phyloP scores from a whole-genome alignment of 2,329 filamentous ascomycete genomes.

The Fusarium transvaalense region DNA sequence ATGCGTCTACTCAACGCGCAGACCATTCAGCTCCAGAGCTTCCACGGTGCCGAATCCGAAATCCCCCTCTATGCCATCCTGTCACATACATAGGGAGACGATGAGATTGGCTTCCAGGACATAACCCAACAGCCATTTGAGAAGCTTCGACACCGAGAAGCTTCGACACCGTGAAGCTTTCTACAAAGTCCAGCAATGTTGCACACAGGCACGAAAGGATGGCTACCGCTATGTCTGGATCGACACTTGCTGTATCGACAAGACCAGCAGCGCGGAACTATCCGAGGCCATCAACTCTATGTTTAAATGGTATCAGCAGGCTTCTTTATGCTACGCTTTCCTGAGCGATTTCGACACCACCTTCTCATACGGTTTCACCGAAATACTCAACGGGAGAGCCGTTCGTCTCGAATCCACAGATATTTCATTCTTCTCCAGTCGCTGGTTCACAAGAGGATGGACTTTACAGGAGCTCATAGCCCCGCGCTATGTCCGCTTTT shows the following conservation, averaged over 20 bases:
- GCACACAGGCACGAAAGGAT: conserved; percentile 25
- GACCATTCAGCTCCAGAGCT: conserved; percentile 41
- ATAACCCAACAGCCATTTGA: conserved; percentile 9
- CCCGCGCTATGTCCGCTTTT: conserved; percentile 47
- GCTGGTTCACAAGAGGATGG: conserved; percentile 47
- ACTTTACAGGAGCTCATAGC: conserved; percentile 51
- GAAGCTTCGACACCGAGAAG: neutral
- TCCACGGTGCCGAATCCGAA: conserved; percentile 32
- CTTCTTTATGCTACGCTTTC: conserved; percentile 46
- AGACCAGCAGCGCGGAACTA: conserved; percentile 46
- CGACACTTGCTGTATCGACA: conserved; percentile 51
- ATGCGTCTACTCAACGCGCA: conserved; percentile 50
- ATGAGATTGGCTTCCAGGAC: conserved; percentile 51
- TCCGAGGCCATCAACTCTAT: conserved; percentile 49
- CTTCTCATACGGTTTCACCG: neutral
- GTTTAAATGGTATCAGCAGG: conserved; percentile 48
- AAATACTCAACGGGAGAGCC: neutral
- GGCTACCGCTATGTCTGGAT: conserved; percentile 43
- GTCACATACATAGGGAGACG: conserved; percentile 53
- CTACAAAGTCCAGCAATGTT: conserved; percentile 39
- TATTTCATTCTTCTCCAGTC: conserved; percentile 32
- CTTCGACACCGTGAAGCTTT: conserved; percentile 26
- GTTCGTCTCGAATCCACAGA: neutral
- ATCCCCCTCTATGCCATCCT: conserved; percentile 52
- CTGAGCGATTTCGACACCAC: conserved; percentile 37